Evolutionary conservation across 2,329 filamentous ascomycete species (phyloP).

Genomic region (Fusarium brachygibbosum): DNA sequence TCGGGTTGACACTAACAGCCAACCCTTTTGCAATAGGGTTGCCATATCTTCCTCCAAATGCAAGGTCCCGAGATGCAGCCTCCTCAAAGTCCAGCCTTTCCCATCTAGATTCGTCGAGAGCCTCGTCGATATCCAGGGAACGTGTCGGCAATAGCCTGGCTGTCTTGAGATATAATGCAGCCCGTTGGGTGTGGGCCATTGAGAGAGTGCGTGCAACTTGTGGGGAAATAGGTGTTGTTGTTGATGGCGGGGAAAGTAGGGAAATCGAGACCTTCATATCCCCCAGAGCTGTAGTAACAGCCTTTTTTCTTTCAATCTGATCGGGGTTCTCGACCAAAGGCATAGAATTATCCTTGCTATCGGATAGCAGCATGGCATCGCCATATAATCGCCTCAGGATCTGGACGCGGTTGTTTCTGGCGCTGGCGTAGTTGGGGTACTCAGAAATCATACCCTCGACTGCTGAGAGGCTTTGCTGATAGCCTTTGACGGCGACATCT

Average conservation of each 20-base stretch:
- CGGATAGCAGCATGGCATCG: constrained; percentile 66
- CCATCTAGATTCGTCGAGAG: constrained; percentile 64
- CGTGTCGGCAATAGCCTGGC: constrained; percentile 62
- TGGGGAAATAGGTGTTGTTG: constrained; percentile 69
- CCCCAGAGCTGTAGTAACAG: constrained; percentile 59
- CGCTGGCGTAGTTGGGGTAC: constrained; percentile 77
- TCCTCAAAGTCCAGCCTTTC: constrained; percentile 70
- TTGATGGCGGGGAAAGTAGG: constrained; percentile 67
- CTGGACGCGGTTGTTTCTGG: constrained; percentile 81
- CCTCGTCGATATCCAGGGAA: constrained; percentile 56
- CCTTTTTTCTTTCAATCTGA: constrained; percentile 55
- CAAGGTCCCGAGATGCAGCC: constrained; percentile 72
- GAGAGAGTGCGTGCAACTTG: constrained; percentile 75
- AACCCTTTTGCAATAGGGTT: constrained; percentile 75
- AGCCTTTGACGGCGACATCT: constrained; percentile 59
- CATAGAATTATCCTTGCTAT: constrained; percentile 54
- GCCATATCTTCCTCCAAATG: constrained; percentile 73
- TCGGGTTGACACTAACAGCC: constrained; percentile 75
- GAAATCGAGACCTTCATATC: constrained; percentile 71
- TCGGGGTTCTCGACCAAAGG: constrained; percentile 59
- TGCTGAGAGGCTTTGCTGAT: constrained; percentile 61
- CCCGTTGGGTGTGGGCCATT: constrained; percentile 79
- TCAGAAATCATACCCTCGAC: constrained; percentile 69
- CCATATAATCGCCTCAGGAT: constrained; percentile 72
- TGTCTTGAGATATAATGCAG: constrained; percentile 72